Percentiles rank a stretch among this genome's conserved stretches.
Conservation (phyloP, 176 grass and related monocot species). For the Calamus simplicifolius region DNA sequence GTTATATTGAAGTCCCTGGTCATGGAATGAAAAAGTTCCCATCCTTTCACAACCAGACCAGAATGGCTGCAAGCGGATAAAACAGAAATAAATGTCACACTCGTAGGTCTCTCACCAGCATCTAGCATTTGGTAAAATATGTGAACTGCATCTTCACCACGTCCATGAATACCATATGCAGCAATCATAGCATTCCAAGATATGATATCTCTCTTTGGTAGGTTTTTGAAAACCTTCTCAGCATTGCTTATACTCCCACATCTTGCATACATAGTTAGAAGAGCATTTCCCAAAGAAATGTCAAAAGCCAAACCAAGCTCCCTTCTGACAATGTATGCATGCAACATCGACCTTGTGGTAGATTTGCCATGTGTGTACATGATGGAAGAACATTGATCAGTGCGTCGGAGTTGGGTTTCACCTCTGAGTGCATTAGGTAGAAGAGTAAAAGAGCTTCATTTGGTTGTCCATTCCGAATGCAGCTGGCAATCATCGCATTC, state of each 20-base stretch:
- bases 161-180: slow-evolving; percentile 21
- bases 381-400: slow-evolving; percentile 24
- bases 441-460: slow-evolving; percentile 16
- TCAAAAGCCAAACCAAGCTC: slow-evolving; percentile 9
- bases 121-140: slow-evolving; percentile 7
- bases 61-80: slow-evolving; percentile 19
- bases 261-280: slow-evolving; percentile 20
- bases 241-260: slow-evolving; percentile 21
- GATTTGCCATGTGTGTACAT: slow-evolving; percentile 17
- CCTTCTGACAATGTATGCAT: slow-evolving; percentile 17
- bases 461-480: slow-evolving; percentile 8
- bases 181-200: slow-evolving; percentile 27
- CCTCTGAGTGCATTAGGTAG: slow-evolving; percentile 8
- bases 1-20: slow-evolving; percentile 3
- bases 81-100: slow-evolving; percentile 20
- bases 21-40: slow-evolving; percentile 19
- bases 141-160: slow-evolving; percentile 16
- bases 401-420: not conserved
- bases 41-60: slow-evolving; percentile 16
- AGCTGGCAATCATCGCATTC: slow-evolving; percentile 22
- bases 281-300: slow-evolving; percentile 17
- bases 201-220: slow-evolving; percentile 4
- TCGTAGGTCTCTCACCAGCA: not conserved
- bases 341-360: slow-evolving; percentile 7
- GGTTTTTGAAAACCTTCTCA: slow-evolving; percentile 8